Evolutionary conservation across 495 filamentous ascomycete genomes (phyloP).

Genomic region (Hypoxylon cercidicola): DNA sequence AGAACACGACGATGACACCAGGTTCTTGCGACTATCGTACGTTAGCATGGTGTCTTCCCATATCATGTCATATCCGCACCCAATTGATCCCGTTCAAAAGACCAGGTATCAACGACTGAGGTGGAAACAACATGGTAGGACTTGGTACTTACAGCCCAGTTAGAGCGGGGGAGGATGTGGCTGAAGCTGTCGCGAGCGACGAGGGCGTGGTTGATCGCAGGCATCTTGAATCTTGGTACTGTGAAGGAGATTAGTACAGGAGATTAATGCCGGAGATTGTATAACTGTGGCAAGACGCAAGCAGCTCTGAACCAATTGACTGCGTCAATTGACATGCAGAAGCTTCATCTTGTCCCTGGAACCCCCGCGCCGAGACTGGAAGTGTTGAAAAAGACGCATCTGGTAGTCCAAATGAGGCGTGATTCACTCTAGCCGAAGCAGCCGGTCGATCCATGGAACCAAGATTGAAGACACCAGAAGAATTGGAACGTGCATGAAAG

Average conservation of each 20-base stretch:
- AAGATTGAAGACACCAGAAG: constrained; percentile 3
- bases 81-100: too few species aligned
- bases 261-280: neutral
- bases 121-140: neutral
- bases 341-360: neutral
- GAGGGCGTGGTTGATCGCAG: constrained; percentile 57
- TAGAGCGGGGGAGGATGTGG: constrained; percentile 61
- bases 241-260: constrained; percentile 30
- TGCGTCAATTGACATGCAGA: constrained; percentile 6
- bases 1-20: constrained; percentile 69
- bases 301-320: constrained; percentile 9
- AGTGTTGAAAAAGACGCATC: constrained; percentile 31
- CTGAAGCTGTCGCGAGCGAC: constrained; percentile 58
- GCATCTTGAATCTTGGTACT: constrained; percentile 48
- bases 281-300: neutral
- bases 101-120: neutral
- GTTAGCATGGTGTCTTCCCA: constrained; percentile 14
- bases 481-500: constrained; percentile 6
- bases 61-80: too few species aligned
- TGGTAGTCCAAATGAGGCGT: neutral
- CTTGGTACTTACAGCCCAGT: constrained; percentile 50
- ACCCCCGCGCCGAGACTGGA: neutral
- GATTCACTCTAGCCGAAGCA: constrained; percentile 1
- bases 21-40: constrained; percentile 51
- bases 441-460: neutral